These are phyloP conservation scores for Syzygium grande DNA, from an alignment of 345 rosid genomes.

Conservation along the genomic window DNA sequence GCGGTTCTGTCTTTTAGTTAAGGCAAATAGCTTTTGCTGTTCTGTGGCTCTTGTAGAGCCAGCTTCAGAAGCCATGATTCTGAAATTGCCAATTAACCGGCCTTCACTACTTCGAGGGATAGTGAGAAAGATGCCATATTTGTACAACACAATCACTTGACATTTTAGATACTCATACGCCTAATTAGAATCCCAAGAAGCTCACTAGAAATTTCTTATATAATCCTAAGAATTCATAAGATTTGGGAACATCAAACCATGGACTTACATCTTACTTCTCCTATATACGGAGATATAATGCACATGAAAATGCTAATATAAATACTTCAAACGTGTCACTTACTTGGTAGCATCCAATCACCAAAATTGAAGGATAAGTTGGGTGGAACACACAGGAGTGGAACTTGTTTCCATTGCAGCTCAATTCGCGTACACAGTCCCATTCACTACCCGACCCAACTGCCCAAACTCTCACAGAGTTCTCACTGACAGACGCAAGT, in stretches of 20 bases:
- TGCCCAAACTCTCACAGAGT: conserved; percentile 87
- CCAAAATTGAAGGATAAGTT: conserved; percentile 54
- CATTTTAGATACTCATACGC: not conserved
- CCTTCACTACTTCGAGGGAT: not conserved
- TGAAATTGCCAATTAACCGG: not conserved
- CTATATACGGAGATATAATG: not conserved
- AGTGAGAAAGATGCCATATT: not conserved
- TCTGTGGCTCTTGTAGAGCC: not conserved
- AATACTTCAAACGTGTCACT: not conserved
- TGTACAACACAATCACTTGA: not conserved
- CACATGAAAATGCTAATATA: not conserved
- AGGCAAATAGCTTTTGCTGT: not conserved
- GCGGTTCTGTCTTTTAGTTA: not conserved
- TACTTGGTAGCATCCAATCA: conserved; percentile 95
- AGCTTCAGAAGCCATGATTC: not conserved
- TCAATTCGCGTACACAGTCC: conserved; percentile 82
- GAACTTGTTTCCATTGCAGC: conserved; percentile 79
- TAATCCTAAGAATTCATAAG: not conserved
- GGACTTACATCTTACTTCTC: not conserved
- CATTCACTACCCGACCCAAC: conserved; percentile 83
- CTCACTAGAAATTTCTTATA: not conserved
- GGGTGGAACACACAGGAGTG: conserved; percentile 95
- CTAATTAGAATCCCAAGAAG: not conserved
- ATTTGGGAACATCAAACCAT: not conserved
- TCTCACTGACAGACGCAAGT: conserved; percentile 90